Evolutionary conservation across 2,329 filamentous ascomycete genomes (phyloP).

Genomic region (Penicillium crustosum): DNA sequence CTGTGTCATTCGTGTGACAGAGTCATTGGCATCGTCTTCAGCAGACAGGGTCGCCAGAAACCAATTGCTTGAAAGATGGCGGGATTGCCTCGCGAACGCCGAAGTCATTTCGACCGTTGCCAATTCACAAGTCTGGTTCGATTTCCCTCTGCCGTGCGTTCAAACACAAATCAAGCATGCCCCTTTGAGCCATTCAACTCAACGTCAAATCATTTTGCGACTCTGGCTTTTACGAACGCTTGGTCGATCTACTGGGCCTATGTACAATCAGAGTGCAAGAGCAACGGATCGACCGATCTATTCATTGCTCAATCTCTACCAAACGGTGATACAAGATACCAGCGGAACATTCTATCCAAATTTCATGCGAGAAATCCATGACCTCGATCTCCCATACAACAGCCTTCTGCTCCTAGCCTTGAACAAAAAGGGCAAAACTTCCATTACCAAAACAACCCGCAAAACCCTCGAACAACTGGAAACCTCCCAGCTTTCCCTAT

Average conservation of each 20-base stretch:
- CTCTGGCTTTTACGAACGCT: conserved; percentile 36
- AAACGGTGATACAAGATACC: conserved; percentile 16
- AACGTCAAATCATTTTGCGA: conserved; percentile 34
- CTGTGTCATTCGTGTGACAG: conserved; percentile 36
- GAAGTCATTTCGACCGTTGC: conserved; percentile 23
- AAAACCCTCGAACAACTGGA: conserved; percentile 30
- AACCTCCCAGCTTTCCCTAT: conserved; percentile 26
- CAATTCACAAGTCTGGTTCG: conserved; percentile 28
- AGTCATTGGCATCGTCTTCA: conserved; percentile 29
- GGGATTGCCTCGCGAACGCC: conserved; percentile 26
- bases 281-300: conserved; percentile 23
- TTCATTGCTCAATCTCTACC: conserved; percentile 32
- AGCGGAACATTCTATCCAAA: conserved; percentile 27
- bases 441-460: conserved; percentile 25
- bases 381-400: conserved; percentile 33
- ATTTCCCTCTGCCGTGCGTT: conserved; percentile 20
- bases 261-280: conserved; percentile 21
- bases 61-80: conserved; percentile 34
- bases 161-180: conserved; percentile 1
- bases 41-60: conserved; percentile 16
- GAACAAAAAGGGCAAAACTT: conserved; percentile 27
- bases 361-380: conserved; percentile 31
- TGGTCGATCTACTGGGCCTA: conserved; percentile 22
- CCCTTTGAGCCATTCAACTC: conserved; percentile 9
- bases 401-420: conserved; percentile 30